Evolutionary conservation across 2,329 filamentous ascomycete genomes (phyloP), one percentile per base, ranked within the genome.

Genomic region (Biscogniauxia mediterranea): DNA sequence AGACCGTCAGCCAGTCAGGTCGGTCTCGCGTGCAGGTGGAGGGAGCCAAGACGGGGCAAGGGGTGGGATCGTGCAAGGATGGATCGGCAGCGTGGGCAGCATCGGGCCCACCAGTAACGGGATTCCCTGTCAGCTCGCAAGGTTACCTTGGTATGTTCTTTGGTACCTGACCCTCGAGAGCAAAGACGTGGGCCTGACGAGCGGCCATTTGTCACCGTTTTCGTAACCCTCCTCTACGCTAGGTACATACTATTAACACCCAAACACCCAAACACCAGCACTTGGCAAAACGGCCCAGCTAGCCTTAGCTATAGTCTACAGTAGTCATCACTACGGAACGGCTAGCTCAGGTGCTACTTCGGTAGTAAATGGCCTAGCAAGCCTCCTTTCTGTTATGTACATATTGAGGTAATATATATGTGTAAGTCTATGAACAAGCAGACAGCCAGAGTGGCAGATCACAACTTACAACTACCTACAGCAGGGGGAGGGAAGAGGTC

Each of bases 1-100:
- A 59, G 51, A 50, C 61, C 55, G 57, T 57, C 50, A 21, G 25
- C 52, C 52, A 19, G 52, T 54, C 25, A 32, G 52, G n/a, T 25
- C 15, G 28, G 26, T 54, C 52, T 54, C 52, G 52, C 52, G 52
- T 54, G 52, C 52, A 54, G 52, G 26, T 54, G 17, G 52, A 54
- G 23, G 25, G 26, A n/a, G 52, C 52, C 52, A 54, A 54, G 25
- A 54, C 26, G n/a, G n/a, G 52, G 52, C 17, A 54, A 54, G 38
- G 38, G 38, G 38, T 46, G 26, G 52, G 32, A 54, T 54, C n/a
- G 52, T 25, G 52, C 52, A 54, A 54, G 52, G 23, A 6, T 17
- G 28, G 2, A 2, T 4, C 3, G 28, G 28, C 11, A 13, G 28
- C 11, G 25, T 38, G 53, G 25, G n/a, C 25, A 19, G 19, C 52